Evolutionary conservation across 1,139 yeast genomes (phyloP), one percentile per base, ranked within the genome.

Genomic region (Yamadazyma spencermartinsiae): DNA sequence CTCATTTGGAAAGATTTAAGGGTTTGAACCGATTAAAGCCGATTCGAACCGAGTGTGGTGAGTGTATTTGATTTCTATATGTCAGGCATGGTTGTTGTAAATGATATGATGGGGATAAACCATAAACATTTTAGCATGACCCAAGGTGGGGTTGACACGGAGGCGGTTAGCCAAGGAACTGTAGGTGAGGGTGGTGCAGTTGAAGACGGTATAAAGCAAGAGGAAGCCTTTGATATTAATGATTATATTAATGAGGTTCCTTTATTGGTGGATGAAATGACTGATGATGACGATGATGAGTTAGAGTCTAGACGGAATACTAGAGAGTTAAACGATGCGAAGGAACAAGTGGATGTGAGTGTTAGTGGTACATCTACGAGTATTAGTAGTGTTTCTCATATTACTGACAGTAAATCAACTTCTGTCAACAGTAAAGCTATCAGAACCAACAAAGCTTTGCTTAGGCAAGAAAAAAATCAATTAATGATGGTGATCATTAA

Each of bases 401-500:
- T 14, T 14, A 5, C 17, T 13, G 14, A 11, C 11, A 26, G 5
- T 26, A 11, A 11, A 5, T 11, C 19, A 5, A 29, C 12, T n/a
- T 29, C 32, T 18, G 17, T 15, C 17, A 11, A 7, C 32, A 9
- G 24, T n/a, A 36, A 17, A 17, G 16, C 34, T 9, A 13, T 19
- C 12, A 32, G 32, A 24, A 28, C 32, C 13, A 34, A 32, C 20
- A 25, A 36, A 23, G 20, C 42, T 9, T 25, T 36, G 13, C 30
- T 53, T 40, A 55, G 55, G 38, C 45, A 45, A 30, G 55, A 56
- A 45, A 42, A 56, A 40, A 54, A 54, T 30, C 71, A 68, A 44
- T 52, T 72, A 25, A 72, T 72, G 78, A 64, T 65, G 38, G 62
- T 72, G 12, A 61, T 71, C 24, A 72, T 72, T 35, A 72, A 70